A percentile compares a stretch with the other conserved stretches of the same genome.
Evolutionary conservation across 495 filamentous ascomycete genomes (phyloP).

Genomic region (Friedmanniomyces simplex): DNA sequence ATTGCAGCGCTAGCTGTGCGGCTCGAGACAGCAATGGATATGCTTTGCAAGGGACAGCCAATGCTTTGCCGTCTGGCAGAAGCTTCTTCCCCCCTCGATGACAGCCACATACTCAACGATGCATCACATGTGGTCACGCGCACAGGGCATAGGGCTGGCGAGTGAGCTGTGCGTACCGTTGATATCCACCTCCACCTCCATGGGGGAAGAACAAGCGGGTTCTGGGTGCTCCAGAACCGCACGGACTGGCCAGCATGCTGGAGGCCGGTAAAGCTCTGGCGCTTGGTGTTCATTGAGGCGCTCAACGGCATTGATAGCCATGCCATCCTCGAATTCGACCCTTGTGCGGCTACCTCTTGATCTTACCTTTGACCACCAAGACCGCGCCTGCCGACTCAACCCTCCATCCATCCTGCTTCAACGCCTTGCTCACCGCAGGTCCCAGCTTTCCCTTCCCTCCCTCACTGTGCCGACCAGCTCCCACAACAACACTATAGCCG

Average conservation of each 20-base stretch:
- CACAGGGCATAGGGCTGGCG: background rate
- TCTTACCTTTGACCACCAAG: slow-evolving; percentile 1
- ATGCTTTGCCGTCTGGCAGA: background rate
- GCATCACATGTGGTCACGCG: background rate
- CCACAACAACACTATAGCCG: slow-evolving; percentile 67
- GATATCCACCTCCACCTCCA: background rate
- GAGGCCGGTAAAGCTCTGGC: background rate
- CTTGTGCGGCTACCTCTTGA: background rate
- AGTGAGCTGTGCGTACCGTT: background rate
- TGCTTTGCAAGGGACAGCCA: background rate
- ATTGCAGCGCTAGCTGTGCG: no score
- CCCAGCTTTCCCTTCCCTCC: slow-evolving; percentile 64
- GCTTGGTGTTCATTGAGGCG: background rate
- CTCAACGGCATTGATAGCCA: background rate
- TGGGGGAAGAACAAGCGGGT: background rate
- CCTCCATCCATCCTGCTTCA: slow-evolving; percentile 74
- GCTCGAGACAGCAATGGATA: no score
- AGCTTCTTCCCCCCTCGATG: background rate
- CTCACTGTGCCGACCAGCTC: slow-evolving; percentile 66
- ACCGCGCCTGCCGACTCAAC: slow-evolving; percentile 37
- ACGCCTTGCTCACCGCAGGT: slow-evolving; percentile 66
- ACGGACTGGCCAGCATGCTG: no score
- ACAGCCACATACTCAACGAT: background rate
- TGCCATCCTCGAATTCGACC: background rate
- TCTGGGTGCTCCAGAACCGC: no score